Base-by-base conservation (phyloP, 805 yeast genomes). In the Nakazawaea peltata region DNA sequence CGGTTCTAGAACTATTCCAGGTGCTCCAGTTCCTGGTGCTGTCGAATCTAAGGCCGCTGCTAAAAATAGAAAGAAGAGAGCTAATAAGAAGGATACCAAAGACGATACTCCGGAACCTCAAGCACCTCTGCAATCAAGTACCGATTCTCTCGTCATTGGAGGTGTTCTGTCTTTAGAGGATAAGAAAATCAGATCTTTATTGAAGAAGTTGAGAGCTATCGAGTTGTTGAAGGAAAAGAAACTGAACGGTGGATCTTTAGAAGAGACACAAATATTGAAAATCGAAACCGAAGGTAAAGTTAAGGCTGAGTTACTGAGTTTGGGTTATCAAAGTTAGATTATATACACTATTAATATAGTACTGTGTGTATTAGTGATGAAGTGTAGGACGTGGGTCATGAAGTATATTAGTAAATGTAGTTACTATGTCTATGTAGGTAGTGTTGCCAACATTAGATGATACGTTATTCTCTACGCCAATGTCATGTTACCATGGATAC, bases 181-280 rank as follows among this genome's bases (percentile, higher is more conserved):
- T 49, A 92, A 88, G 69, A 87, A 88, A 61, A 79, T 86, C 44
- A 74, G 98, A 56, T 77, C 92, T 22, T 69, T 92, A 55, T 70
- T 88, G 59, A 92, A 92, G 65, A 92, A 92, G 61, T 71, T 90
- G 44, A 74, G 97, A 52, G 97, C 98, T n/a, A 92, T 92, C 48
- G 95, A 88, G 57, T 77, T 77, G 36, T 71, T 92, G 50, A 88
- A 88, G 59, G 73, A 74, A 67, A 84, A 90, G 56, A 87, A 84
- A 61, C 82, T 81, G 7, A 67, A 64, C 37, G 94, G 90, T 33
- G 96, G 87, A 44, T 68, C 77, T 42, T 71, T 92, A 47, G 98
- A 92, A 61, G 94, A 81, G 49, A 92, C 97, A 22, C 99, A 92
- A 65, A 64, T 85, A 28, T 68, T 84, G 54, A 92, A 92, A 61